Evolutionary conservation across 2,329 filamentous ascomycete species (phyloP), one percentile per base, ranked within the genome.

Genomic region (Clonostachys byssicola): DNA sequence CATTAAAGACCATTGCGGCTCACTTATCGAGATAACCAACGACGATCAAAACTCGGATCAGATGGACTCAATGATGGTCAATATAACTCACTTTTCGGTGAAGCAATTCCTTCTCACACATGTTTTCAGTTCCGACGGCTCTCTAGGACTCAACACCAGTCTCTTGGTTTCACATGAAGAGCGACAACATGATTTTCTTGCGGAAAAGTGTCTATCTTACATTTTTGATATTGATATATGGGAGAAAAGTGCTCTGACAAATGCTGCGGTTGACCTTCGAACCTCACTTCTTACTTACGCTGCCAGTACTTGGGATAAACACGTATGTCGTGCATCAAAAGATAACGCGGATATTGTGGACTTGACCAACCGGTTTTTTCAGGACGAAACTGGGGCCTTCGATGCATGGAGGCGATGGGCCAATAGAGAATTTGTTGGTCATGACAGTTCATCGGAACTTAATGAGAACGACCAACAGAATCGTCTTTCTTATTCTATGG

Each of bases 1-100:
- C 23, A 59, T 67, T 4, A 7, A 60, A 0, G 51, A 52, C 2
- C 49, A 61, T 3, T 68, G 62, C 20, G 58, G 55, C 1, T 57
- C 59, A 0, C 45, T 69, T 2, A 2, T 68, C 2, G 64, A 65
- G 18, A 44, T 63, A 6, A 49, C 45, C 0, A 14, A 16, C 4
- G 4, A 16, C 9, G 2, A 2, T 6, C 17, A 3, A 5, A 34
- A 1, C 0, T 14, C 8, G 13, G 8, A 1, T 9, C 34, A 0
- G 50, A 13, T 17, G 39, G n/a, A 30, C n/a, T 23, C 6, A 8
- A 23, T 13, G 30, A 43, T 4, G 18, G 16, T 43, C 42, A 18
- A 43, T 12, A 18, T 43, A 5, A 30, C 42, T 13, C 42, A 43
- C 14, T 43, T 43, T 20, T 23, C 20, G 18, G 42, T 43, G n/a